Conservation (phyloP, 169 alveolate species). For the Cryptosporidium xiaoi region DNA sequence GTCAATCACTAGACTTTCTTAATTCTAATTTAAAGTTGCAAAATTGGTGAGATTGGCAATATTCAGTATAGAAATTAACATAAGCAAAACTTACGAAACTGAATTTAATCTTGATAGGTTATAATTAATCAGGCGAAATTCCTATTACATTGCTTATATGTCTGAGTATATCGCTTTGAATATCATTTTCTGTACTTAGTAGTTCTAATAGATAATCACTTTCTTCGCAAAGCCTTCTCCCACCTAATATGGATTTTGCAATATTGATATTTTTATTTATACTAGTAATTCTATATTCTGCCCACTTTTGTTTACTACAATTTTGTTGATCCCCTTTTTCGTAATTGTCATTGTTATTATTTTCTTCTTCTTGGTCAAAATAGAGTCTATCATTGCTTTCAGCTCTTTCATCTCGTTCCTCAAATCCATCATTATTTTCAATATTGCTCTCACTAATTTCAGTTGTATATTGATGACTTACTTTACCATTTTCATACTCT, state of each 20-base stretch:
- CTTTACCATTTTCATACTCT: not conserved
- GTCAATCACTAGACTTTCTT: too few species aligned
- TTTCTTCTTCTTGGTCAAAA: not conserved
- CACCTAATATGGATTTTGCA: not conserved
- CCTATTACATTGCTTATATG: slow-evolving; percentile 20
- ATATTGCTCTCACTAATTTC: not conserved
- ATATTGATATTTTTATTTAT: not conserved
- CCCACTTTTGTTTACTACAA: too few species aligned
- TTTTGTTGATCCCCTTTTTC: not conserved
- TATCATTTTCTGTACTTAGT: not conserved
- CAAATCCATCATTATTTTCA: not conserved
- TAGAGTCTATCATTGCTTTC: too few species aligned
- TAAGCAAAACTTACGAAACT: too few species aligned
- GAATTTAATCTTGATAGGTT: too few species aligned
- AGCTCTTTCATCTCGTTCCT: too few species aligned
- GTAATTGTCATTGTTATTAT: too few species aligned
- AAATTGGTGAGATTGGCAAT: too few species aligned
- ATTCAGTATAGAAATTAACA: too few species aligned
- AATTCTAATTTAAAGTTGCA: too few species aligned
- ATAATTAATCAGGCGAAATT: not conserved
- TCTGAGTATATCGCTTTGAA: not conserved
- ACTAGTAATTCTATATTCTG: too few species aligned
- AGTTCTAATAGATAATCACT: not conserved
- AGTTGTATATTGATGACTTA: not conserved
- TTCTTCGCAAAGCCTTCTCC: not conserved